Base-by-base conservation (phyloP, 352 stramenopile species). In the Phytophthora pisi region DNA sequence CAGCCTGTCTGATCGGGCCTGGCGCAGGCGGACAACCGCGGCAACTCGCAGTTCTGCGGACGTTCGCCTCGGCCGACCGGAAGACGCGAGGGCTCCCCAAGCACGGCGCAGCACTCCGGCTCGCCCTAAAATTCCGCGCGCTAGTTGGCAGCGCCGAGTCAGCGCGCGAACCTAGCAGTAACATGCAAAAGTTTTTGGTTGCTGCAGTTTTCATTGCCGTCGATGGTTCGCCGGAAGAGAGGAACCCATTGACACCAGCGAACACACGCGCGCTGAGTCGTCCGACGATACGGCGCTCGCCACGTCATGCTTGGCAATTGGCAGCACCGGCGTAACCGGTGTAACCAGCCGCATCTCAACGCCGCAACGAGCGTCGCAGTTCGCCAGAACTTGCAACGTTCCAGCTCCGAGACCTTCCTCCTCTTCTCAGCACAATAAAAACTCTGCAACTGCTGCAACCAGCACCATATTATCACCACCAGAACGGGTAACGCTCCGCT, bases 1-100 rank as follows among this genome's bases (percentile, higher is more conserved):
- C 20, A 20, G 30, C 64, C 58, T 62, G 57, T 77, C 69, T 77
- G 69, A 53, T 56, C 43, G 42, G 45, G 57, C 16, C 46, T 75
- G 68, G 62, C 28, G 63, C 57, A 65, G 66, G 45, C 45, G 53
- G 43, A 57, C 24, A 24, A 50, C 40, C 55, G 50, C 43, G 42
- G 42, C 34, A 64, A 40, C 45, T 57, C 46, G 47, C 24, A 66
- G 57, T 76, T 76, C 64, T 64, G 51, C 66, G 53, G 55, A 69
- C 53, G 57, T 72, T 72, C 61, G 47, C 5, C 47, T 61, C 59
- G 24, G n/a, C 20, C 49, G 66, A 54, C 18, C 59, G 62, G 57
- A 72, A 68, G n/a, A 36, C 28, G 49, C 42, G 6, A 16, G 45
- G 51, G 34, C 42, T 57, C 46, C 42, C 24, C 51, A 5, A 23